A percentile compares a stretch with the other conserved stretches of the same genome.
These are phyloP conservation scores for Monilinia fructicola DNA, from an alignment of 2,329 filamentous ascomycete genomes.

Conservation along the genomic window DNA sequence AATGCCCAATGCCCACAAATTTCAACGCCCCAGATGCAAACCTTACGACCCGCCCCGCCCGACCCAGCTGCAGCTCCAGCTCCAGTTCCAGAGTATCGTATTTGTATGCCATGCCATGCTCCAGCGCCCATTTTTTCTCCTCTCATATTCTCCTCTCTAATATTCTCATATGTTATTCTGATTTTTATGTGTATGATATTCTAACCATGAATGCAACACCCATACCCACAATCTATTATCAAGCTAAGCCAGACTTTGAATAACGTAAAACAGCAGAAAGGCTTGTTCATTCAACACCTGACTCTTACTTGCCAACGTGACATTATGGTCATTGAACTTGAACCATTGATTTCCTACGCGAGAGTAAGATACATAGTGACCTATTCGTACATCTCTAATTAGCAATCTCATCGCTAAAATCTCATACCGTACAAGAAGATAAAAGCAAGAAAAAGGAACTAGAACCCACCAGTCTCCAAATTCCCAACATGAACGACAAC, in stretches of 20 bases:
- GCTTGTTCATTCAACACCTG: constrained; percentile 85
- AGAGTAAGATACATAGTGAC: constrained; percentile 26
- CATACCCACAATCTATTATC: neutral
- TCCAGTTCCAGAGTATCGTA: neutral
- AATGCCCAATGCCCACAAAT: neutral
- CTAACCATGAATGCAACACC: neutral
- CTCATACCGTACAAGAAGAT: no score
- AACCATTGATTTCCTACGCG: constrained; percentile 66
- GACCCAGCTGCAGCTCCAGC: no score
- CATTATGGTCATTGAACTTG: constrained; percentile 91
- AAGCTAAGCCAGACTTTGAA: constrained; percentile 53
- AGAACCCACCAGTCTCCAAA: constrained; percentile 67
- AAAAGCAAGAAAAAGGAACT: neutral
- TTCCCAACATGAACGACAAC: constrained; percentile 93
- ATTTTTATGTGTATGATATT: neutral
- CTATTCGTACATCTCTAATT: constrained; percentile 55
- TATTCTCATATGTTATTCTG: neutral
- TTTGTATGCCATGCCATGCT: neutral
- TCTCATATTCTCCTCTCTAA: neutral
- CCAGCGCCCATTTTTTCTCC: neutral
- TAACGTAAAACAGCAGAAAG: constrained; percentile 86
- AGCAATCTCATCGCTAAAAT: constrained; percentile 50
- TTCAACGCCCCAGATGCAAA: constrained; percentile 14
- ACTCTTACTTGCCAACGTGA: constrained; percentile 77
- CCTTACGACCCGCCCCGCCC: neutral